Conservation (phyloP, 202 grass and related monocot species). For the Alloteropsis angusta region DNA sequence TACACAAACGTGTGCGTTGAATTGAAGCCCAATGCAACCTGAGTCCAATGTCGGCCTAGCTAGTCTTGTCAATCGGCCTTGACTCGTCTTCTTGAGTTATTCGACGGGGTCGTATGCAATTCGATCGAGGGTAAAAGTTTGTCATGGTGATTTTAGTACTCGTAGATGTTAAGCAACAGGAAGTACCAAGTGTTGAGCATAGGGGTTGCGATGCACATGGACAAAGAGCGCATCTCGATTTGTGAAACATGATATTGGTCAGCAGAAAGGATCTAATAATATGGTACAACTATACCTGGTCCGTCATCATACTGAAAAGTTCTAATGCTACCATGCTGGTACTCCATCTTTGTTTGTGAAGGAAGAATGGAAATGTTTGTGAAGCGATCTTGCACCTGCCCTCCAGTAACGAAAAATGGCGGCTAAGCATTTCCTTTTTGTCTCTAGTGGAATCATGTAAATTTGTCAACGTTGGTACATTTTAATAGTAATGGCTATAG, state of each 20-base stretch:
- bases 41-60: too few species aligned
- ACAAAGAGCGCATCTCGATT: conserved; percentile 30
- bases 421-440: not conserved
- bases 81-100: too few species aligned
- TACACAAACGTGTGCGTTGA: too few species aligned
- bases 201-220: conserved; percentile 20
- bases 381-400: not conserved
- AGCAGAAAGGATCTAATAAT: too few species aligned
- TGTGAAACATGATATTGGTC: too few species aligned
- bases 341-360: not conserved
- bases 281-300: not conserved
- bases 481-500: not conserved
- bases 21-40: too few species aligned
- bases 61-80: too few species aligned
- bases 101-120: too few species aligned
- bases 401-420: not conserved
- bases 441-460: not conserved
- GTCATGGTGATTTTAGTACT: too few species aligned
- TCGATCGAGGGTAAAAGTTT: too few species aligned
- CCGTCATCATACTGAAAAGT: not conserved
- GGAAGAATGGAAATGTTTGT: not conserved
- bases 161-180: conserved; percentile 32
- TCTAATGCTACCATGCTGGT: too few species aligned
- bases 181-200: conserved; percentile 58
- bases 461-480: not conserved